phyloP scores from a whole-genome alignment of 2,329 filamentous ascomycete genomes.

The Venturia aucupariae region DNA sequence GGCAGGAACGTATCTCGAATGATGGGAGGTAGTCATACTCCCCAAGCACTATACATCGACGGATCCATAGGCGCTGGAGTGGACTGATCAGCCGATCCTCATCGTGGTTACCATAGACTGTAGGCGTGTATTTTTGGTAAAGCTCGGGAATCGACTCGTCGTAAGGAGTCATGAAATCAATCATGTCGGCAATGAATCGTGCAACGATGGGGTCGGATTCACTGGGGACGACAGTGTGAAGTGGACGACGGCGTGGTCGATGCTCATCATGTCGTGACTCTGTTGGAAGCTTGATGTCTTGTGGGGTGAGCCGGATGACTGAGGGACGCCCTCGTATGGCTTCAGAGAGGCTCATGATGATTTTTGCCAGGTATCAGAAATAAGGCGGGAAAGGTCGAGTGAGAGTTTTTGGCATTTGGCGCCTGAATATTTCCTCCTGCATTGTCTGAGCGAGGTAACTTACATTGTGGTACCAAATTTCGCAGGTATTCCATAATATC shows the following conservation, averaged over 20 bases:
- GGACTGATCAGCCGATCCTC: neutral
- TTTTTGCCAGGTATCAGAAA: neutral
- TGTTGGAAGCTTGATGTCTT: neutral
- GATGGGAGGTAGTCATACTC: neutral
- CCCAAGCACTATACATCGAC: neutral
- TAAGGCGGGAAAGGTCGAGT: neutral
- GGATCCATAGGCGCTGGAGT: neutral
- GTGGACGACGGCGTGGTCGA: neutral
- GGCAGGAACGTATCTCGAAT: neutral
- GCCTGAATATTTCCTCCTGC: neutral
- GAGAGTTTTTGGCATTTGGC: neutral
- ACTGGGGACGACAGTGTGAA: neutral
- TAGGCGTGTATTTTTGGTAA: neutral
- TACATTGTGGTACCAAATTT: neutral
- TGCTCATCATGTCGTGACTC: neutral
- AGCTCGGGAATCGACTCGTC: neutral
- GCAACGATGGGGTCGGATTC: slow-evolving; percentile 7
- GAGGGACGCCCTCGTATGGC: neutral
- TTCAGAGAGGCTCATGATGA: neutral
- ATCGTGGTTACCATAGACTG: neutral
- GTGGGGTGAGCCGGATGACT: neutral
- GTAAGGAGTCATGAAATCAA: neutral
- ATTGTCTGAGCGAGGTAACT: neutral
- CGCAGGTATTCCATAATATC: too few species aligned
- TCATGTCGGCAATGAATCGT: neutral